These are phyloP conservation scores for Ganoderma meredithae DNA, from an alignment of 1,284 basidiomycete species.

Conservation along the genomic window DNA sequence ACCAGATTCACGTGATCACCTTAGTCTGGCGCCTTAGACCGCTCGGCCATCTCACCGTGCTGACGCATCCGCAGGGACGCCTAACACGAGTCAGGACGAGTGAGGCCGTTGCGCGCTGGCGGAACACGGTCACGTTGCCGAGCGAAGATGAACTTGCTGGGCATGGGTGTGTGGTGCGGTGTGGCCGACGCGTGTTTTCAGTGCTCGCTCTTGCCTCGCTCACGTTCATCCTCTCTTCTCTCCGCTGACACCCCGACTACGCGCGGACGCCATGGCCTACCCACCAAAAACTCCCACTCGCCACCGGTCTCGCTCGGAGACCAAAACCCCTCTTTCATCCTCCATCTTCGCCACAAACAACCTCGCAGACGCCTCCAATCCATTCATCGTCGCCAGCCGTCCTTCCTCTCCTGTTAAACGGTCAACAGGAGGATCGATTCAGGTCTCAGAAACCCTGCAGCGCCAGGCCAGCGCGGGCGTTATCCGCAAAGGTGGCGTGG, in stretches of 20 bases:
- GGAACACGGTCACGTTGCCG: slow-evolving; percentile 19
- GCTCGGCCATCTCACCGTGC: slow-evolving; percentile 75
- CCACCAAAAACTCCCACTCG: slow-evolving; percentile 71
- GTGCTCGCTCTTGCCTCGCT: background rate
- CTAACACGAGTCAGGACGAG: too few species aligned
- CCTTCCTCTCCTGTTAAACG: slow-evolving; percentile 72
- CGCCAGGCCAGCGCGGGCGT: slow-evolving; percentile 71
- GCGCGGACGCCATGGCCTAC: slow-evolving; percentile 37
- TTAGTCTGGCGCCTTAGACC: slow-evolving; percentile 89
- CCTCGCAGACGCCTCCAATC: slow-evolving; percentile 62
- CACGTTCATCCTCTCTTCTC: background rate
- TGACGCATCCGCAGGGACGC: too few species aligned
- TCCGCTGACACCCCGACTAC: background rate
- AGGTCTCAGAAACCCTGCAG: slow-evolving; percentile 60
- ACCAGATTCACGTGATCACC: slow-evolving; percentile 44
- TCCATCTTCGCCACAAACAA: slow-evolving; percentile 65
- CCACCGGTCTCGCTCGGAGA: slow-evolving; percentile 70
- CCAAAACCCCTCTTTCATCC: slow-evolving; percentile 75
- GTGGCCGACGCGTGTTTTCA: background rate
- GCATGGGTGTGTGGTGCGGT: background rate
- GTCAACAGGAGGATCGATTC: slow-evolving; percentile 53
- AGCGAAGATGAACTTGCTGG: background rate
- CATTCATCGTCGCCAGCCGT: slow-evolving; percentile 61
- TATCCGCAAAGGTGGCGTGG: slow-evolving; percentile 77
- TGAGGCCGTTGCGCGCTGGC: too few species aligned